phyloP scores from a whole-genome alignment of 2,329 filamentous ascomycete species.

The Sporothrix dimorphospora region DNA sequence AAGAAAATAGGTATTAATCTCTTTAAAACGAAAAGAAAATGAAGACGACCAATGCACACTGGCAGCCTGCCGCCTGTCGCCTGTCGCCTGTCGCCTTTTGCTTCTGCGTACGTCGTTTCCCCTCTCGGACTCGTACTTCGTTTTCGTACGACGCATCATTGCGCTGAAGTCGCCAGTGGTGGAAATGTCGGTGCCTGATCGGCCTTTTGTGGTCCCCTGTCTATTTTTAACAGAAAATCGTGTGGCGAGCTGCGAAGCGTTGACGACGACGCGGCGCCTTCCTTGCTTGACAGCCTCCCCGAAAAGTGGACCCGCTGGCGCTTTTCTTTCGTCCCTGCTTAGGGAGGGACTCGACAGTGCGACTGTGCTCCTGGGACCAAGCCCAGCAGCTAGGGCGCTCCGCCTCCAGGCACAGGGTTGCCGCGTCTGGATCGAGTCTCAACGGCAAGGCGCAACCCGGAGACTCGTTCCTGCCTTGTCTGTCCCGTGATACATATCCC shows the following conservation, averaged over 20 bases:
- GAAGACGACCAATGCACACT: background rate
- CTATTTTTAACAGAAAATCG: conserved; percentile 5
- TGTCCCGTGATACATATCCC: conserved; percentile 8
- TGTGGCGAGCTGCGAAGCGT: background rate
- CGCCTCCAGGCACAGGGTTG: conserved; percentile 6
- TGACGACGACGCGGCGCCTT: conserved; percentile 8
- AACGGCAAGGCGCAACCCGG: conserved; percentile 12
- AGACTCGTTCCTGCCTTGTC: conserved; percentile 10
- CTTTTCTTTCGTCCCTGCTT: background rate
- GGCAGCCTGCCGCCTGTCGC: background rate
- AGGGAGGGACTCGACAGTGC: background rate
- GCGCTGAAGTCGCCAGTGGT: background rate
- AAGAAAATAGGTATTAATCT: background rate
- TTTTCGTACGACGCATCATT: background rate
- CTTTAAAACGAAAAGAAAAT: too few species aligned
- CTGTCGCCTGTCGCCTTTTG: too few species aligned
- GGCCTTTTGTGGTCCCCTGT: background rate
- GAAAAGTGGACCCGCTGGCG: background rate
- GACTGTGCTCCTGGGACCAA: background rate
- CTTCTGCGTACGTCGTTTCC: background rate
- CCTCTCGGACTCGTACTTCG: background rate
- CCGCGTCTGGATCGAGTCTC: conserved; percentile 2
- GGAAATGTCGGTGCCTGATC: conserved; percentile 26
- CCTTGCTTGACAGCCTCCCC: conserved; percentile 8
- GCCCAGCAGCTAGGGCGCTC: background rate